A percentile compares a stretch with the other conserved stretches of the same genome.
phyloP scores from a whole-genome alignment of 768 basidiomycete genomes.

The Trametes meyenii region DNA sequence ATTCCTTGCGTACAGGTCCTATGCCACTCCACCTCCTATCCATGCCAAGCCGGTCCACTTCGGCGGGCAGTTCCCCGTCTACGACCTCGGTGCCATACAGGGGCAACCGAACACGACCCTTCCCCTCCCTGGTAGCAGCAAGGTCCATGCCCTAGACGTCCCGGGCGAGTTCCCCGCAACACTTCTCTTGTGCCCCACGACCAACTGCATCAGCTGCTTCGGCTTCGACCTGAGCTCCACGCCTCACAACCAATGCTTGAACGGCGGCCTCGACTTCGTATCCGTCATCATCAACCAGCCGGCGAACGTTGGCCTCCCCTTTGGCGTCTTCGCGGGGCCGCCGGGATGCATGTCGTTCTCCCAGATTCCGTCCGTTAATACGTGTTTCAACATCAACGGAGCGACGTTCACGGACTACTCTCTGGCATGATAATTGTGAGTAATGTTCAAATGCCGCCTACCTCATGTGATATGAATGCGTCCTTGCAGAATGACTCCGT shows the following conservation, averaged over 20 bases:
- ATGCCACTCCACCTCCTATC: no score
- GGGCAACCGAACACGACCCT: conserved; percentile 13
- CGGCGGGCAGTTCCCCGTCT: conserved; percentile 3
- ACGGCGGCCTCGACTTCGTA: not conserved
- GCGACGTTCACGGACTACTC: conserved; percentile 5
- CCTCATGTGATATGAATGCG: not conserved
- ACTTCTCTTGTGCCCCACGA: conserved; percentile 1
- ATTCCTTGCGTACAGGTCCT: no score
- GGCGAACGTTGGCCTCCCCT: conserved; percentile 5
- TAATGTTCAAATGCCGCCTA: not conserved
- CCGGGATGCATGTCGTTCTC: not conserved
- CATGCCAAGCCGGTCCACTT: not conserved
- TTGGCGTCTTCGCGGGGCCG: not conserved
- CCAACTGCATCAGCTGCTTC: conserved; percentile 2
- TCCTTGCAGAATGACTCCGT: not conserved
- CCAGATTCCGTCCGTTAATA: conserved; percentile 2
- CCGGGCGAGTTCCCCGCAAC: conserved; percentile 3
- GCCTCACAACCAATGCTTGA: conserved; percentile 3
- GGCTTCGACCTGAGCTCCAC: not conserved
- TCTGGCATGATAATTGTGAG: not conserved
- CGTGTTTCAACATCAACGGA: conserved; percentile 5
- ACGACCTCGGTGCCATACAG: not conserved
- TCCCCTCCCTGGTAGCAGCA: not conserved
- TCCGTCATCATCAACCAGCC: conserved; percentile 8
- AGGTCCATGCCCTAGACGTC: not conserved